Evolutionary conservation across 2,329 filamentous ascomycete species (phyloP), one percentile per base, ranked within the genome.

Genomic region (Hypoxylon sp.): DNA sequence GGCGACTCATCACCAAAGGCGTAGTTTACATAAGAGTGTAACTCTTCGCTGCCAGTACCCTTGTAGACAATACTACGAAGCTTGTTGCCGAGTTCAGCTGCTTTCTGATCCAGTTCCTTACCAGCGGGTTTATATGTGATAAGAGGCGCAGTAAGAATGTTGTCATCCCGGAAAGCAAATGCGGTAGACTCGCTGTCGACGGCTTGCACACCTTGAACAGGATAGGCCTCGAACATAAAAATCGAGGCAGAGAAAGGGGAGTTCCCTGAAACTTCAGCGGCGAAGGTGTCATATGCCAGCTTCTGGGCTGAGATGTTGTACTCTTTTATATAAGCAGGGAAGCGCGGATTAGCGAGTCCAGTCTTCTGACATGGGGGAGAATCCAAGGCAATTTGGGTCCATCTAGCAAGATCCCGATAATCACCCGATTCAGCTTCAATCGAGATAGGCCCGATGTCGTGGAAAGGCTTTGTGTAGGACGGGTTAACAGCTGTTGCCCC

Each of bases 1-100:
- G 76, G 71, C 1, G 74, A 72, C 76, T 87, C 84, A 7, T 82
- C 77, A 1, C 85, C 85, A 56, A 80, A 80, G 0, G 84, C 85
- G 69, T 86, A 88, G 74, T 88, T 87, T 56, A 86, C 79, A 62
- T 87, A 86, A 0, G 79, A 73, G 60, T 80, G 76, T 53, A 80
- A 45, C 32, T 78, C 71, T 1, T 71, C 59, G 23, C 75, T 62
- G 2, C 79, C 82, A 52, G 78, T 9, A 75, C 63, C 23, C 19
- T 50, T 17, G 2, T 17, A 9, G n/a, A 67, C 4, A 14, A 45
- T 45, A 2, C 45, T 32, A 5, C 63, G 51, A 14, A 48, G 23
- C 11, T 11, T 41, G 4, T 48, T 36, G 11, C 41, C 59, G 13
- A 30, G 56, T 28, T 49, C 56, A 5, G 43, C 78, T 77, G 5